Base-by-base conservation (phyloP, 2,329 filamentous ascomycete genomes). In the Ceratocystis lukuohia region DNA sequence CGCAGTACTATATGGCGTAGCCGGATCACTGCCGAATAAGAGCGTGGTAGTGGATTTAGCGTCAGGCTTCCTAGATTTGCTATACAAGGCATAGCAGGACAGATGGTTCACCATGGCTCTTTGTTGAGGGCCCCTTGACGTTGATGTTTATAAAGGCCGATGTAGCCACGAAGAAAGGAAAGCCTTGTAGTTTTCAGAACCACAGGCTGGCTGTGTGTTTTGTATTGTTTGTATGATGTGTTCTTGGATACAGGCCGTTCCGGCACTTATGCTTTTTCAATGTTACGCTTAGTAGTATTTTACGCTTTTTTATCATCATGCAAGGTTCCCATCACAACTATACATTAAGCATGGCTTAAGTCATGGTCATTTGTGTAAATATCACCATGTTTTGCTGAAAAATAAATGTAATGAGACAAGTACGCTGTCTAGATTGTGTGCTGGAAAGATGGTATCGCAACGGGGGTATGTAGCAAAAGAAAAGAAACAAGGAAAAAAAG, bases 11-110 rank as follows among this genome's bases (percentile, higher is more conserved):
- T 99, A 99, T 76, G 94, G 94, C 65, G 92, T 99, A 67, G 94
- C 94, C 0, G 94, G 94, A 5, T 95, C 89, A 72, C 77, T 99
- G 75, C 94, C 94, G 1, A 95, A 99, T 75, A 97, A 97, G 83
- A 91, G 88, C 71, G 87, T 99, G 44, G 91, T 99, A 41, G 89
- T 90, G 70, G 90, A 96, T 72, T 77, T 99, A 73, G 93, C 92
- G 1, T 89, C 82, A 70, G 93, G 91, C 0, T 99, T 97, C 76
- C 80, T 97, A 73, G 92, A 97, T 77, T 87, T 94, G 64, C 74
- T 96, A 75, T 96, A 96, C 77, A 96, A 96, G 80, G 87, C 88
- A 68, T 94, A 78, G 77, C 25, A 37, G 15, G 28, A 53, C 7
- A 22, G 22, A 6, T 59, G 25, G 7, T 25, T 28, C 2, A 25